Percentiles rank a stretch among this genome's conserved stretches.
Evolutionary conservation across 2,329 filamentous ascomycete species (phyloP).

Genomic region (Talaromyces amestolkiae): DNA sequence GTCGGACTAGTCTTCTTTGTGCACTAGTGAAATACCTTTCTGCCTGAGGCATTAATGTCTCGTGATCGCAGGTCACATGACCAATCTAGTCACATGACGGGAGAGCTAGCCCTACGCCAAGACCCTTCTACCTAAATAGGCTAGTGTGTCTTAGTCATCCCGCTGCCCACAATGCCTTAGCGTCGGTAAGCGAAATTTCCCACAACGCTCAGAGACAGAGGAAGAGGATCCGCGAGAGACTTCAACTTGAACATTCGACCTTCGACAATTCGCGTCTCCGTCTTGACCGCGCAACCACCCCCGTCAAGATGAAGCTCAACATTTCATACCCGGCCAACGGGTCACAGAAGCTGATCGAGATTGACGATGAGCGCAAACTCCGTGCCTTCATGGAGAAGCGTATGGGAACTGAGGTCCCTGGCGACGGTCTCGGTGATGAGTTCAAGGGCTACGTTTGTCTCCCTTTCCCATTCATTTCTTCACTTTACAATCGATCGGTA

Average conservation of each 20-base stretch:
- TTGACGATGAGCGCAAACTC: conserved; percentile 99
- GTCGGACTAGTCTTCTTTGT: neutral
- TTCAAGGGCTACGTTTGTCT: conserved; percentile 83
- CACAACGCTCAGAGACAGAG: conserved; percentile 20
- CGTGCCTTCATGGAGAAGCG: conserved; percentile 98
- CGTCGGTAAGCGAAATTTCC: conserved; percentile 20
- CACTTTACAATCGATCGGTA: neutral
- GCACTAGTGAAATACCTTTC: neutral
- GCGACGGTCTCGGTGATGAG: conserved; percentile 94
- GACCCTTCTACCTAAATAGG: conserved; percentile 20
- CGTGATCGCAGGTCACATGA: conserved; percentile 2
- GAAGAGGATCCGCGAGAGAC: conserved; percentile 24
- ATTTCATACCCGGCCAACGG: conserved; percentile 95
- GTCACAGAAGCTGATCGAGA: conserved; percentile 98
- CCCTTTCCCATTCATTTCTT: neutral
- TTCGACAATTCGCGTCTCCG: conserved; percentile 46
- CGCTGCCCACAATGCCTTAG: conserved; percentile 15
- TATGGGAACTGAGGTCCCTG: conserved; percentile 72
- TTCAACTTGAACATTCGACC: conserved; percentile 32
- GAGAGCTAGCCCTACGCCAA: conserved; percentile 28
- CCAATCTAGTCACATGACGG: conserved; percentile 16
- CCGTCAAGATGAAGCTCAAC: conserved; percentile 73
- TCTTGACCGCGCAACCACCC: conserved; percentile 46
- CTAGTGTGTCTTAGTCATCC: conserved; percentile 30
- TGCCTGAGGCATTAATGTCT: neutral